Evolutionary conservation across 441 rosid genomes (phyloP).

Genomic region (Daphne laureola): DNA sequence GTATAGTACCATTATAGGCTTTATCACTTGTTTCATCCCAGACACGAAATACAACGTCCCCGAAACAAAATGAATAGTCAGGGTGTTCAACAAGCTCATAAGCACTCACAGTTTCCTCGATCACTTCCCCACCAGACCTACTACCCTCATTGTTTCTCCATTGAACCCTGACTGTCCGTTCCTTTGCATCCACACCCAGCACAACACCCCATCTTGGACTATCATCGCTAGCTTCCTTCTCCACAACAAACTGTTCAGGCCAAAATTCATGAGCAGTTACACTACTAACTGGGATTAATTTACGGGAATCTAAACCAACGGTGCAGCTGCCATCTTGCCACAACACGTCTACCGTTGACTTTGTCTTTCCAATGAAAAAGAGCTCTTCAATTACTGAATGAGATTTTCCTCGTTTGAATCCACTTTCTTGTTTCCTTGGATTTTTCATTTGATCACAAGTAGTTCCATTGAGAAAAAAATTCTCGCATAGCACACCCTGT

Average conservation of each 20-base stretch:
- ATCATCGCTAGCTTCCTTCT: constrained; percentile 38
- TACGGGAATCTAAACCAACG: constrained; percentile 45
- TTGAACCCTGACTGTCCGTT: constrained; percentile 61
- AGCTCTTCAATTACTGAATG: constrained; percentile 30
- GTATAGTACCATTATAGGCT: constrained; percentile 16
- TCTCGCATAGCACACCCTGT: constrained; percentile 21
- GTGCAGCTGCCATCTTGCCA: constrained; percentile 86
- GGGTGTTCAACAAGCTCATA: constrained; percentile 89
- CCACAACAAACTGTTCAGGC: constrained; percentile 84
- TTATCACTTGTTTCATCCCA: constrained; percentile 19
- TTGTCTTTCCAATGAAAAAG: constrained; percentile 56
- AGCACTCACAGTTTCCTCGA: constrained; percentile 69
- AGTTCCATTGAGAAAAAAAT: constrained; percentile 16
- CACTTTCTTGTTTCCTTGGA: constrained; percentile 24
- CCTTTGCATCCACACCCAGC: constrained; percentile 56
- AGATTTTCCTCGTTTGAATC: constrained; percentile 24
- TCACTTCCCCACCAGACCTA: constrained; percentile 20
- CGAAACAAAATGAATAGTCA: constrained; percentile 55
- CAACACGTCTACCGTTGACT: constrained; percentile 54
- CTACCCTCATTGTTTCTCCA: constrained; percentile 48
- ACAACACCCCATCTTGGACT: constrained; percentile 70
- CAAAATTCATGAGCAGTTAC: constrained; percentile 77
- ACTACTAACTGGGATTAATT: constrained; percentile 49
- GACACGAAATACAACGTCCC: constrained; percentile 62
- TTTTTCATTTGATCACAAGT: constrained; percentile 16